phyloP scores from a whole-genome alignment of 805 yeast genomes.

The Priceomyces haplophilus region DNA sequence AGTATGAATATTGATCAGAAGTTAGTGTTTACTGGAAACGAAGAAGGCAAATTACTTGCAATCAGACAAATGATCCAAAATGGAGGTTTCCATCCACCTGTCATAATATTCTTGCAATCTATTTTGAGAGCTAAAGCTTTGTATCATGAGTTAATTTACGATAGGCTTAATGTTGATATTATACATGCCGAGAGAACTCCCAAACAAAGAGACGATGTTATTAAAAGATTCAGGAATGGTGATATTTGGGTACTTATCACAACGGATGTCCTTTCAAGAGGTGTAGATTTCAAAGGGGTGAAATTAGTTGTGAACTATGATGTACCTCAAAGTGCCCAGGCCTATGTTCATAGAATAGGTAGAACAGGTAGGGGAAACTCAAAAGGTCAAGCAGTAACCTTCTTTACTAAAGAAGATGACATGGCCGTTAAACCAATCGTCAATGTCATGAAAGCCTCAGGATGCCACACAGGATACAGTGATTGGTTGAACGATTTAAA shows the following conservation, averaged over 20 bases:
- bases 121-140: constrained; percentile 92
- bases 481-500: constrained; percentile 78
- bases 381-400: constrained; percentile 82
- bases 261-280: constrained; percentile 94
- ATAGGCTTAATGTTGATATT: constrained; percentile 88
- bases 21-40: constrained; percentile 83
- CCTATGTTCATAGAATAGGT: constrained; percentile 96
- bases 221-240: constrained; percentile 82
- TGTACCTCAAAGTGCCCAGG: constrained; percentile 90
- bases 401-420: constrained; percentile 87
- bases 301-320: constrained; percentile 94
- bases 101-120: constrained; percentile 86
- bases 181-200: constrained; percentile 94
- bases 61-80: constrained; percentile 81
- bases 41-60: constrained; percentile 91
- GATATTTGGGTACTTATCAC: constrained; percentile 95
- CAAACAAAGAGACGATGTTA: constrained; percentile 78
- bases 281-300: constrained; percentile 95
- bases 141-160: constrained; percentile 89
- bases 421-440: constrained; percentile 75
- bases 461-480: constrained; percentile 58
- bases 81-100: constrained; percentile 90
- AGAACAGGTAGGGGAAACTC: constrained; percentile 97
- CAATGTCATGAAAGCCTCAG: constrained; percentile 94
- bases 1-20: constrained; percentile 78